phyloP scores from a whole-genome alignment of 345 rosid species.

The Zanthoxylum bungeanum region DNA sequence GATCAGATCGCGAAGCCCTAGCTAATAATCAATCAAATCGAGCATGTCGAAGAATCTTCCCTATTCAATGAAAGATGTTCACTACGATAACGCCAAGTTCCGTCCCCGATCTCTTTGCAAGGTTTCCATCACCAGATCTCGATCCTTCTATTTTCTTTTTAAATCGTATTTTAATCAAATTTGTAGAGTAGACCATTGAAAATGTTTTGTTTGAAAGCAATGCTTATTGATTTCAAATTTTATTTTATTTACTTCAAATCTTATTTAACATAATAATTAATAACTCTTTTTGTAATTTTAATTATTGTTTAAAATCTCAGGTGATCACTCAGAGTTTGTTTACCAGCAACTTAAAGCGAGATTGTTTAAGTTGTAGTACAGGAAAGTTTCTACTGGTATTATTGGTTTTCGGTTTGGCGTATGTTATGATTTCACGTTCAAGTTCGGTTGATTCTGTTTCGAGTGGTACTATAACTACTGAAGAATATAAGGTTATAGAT shows the following conservation, averaged over 20 bases:
- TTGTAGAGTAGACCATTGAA: too few species aligned
- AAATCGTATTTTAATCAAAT: background rate
- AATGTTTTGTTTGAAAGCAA: background rate
- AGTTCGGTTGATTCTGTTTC: constrained; percentile 33
- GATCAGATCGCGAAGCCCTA: constrained; percentile 11
- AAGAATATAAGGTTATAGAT: constrained; percentile 36
- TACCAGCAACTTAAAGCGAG: constrained; percentile 46
- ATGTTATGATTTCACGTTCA: constrained; percentile 50
- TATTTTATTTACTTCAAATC: background rate
- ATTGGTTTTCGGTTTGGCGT: constrained; percentile 71
- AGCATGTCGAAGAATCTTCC: constrained; percentile 76
- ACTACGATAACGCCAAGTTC: constrained; percentile 95
- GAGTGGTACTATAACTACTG: constrained; percentile 17
- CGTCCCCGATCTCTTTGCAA: constrained; percentile 72
- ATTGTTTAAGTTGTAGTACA: constrained; percentile 67
- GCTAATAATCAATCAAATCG: constrained; percentile 6
- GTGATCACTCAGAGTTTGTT: constrained; percentile 66
- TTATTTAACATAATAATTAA: background rate
- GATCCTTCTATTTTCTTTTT: background rate
- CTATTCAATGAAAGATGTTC: constrained; percentile 75
- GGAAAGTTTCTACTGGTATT: constrained; percentile 72
- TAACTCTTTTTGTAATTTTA: background rate
- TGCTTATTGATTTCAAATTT: background rate
- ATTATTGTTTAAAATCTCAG: constrained; percentile 53
- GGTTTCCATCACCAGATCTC: constrained; percentile 31